Evolutionary conservation across 352 stramenopile species (phyloP).

Genomic region (Globisporangium spiculum): DNA sequence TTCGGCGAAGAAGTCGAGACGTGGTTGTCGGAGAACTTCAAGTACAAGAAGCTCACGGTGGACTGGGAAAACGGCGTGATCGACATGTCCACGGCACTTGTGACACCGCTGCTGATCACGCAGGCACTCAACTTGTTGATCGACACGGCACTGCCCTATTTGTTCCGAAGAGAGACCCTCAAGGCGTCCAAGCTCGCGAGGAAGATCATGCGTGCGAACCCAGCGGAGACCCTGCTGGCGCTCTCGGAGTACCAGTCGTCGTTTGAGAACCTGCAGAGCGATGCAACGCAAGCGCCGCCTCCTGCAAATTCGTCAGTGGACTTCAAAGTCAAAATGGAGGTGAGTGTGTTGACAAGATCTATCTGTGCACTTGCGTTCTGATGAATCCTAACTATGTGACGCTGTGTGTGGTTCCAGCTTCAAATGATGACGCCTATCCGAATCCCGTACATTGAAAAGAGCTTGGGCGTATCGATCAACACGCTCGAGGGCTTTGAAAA

Average conservation of each 20-base stretch:
- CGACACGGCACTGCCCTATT: constrained; percentile 70
- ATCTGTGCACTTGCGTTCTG: background rate
- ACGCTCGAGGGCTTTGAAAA: constrained; percentile 84
- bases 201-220: constrained; percentile 82
- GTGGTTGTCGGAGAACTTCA: constrained; percentile 75
- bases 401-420: constrained; percentile 29
- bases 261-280: constrained; percentile 57
- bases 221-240: constrained; percentile 73
- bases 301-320: constrained; percentile 33
- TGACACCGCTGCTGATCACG: constrained; percentile 82
- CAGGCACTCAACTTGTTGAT: constrained; percentile 84
- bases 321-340: constrained; percentile 84
- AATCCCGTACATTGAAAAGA: constrained; percentile 84
- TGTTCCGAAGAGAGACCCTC: constrained; percentile 60
- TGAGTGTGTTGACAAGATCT: constrained; percentile 18
- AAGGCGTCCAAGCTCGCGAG: constrained; percentile 72
- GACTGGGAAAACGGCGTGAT: constrained; percentile 84
- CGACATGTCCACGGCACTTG: constrained; percentile 85
- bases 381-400: background rate
- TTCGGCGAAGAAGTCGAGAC: constrained; percentile 79
- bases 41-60: constrained; percentile 79
- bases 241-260: constrained; percentile 82
- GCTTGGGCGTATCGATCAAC: constrained; percentile 66
- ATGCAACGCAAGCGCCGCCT: constrained; percentile 23
- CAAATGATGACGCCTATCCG: constrained; percentile 88